Evolutionary conservation across 2,329 filamentous ascomycete genomes (phyloP), one percentile per base, ranked within the genome.

Genomic region (Colletotrichum sp.): DNA sequence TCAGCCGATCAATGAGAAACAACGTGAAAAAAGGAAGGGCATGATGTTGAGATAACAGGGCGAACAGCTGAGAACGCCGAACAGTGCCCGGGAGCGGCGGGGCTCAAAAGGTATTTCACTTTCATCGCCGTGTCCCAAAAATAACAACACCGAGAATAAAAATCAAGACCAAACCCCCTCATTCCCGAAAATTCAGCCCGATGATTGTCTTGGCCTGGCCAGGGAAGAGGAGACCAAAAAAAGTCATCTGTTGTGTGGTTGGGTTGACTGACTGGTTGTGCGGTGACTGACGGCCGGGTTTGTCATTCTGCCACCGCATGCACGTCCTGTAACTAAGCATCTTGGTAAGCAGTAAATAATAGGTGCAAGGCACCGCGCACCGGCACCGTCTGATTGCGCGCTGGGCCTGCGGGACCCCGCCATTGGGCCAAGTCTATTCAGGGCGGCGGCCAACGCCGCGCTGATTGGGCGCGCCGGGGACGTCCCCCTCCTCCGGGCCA

Each of bases 251-350:
- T 66, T 75, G 68, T 74, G 30, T 28, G 48, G n/a, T 52, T 22
- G 44, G 44, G n/a, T 52, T 52, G 44, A 52, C 44, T 22, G 44
- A 52, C 39, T 48, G 39, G 39, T 48, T n/a, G 36, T n/a, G 39
- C 39, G 18, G 39, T 12, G 18, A 48, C n/a, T 52, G 44, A 22
- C 44, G 6, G n/a, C n/a, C n/a, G 52, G 60, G 75, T 76, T 76
- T 76, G 75, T 76, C 75, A 76, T 66, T 75, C 60, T 67, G 72
- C 66, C 55, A 71, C 55, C 36, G 39, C 75, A 71, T 75, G 75
- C 71, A 76, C 12, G 66, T 32, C 59, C 64, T 18, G 36, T 71
- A 71, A 69, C 60, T 76, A 75, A 75, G 66, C 72, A 76, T 76
- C 71, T 76, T 76, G 75, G 75, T 76, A 70, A 76, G 71, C 75